phyloP scores from a whole-genome alignment of 1,284 basidiomycete genomes.

The Peniophora sp. region DNA sequence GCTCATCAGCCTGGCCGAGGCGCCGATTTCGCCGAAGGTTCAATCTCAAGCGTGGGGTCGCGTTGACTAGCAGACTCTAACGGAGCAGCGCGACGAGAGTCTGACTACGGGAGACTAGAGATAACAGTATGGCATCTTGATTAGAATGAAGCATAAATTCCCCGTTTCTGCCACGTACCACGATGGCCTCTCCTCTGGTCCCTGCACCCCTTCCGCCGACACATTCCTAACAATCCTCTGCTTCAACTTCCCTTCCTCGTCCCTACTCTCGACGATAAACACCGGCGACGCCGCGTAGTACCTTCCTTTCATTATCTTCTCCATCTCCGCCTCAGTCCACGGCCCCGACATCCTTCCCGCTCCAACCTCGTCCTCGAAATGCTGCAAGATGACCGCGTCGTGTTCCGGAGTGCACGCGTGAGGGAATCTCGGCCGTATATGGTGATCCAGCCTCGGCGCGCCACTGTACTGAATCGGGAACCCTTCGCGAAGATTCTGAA shows the following conservation, averaged over 20 bases:
- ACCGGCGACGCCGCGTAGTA: constrained; percentile 17
- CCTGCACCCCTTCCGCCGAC: constrained; percentile 6
- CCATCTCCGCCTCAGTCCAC: constrained; percentile 16
- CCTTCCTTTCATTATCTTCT: constrained; percentile 19
- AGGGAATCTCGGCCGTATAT: constrained; percentile 16
- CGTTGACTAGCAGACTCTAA: too few relatives aligned
- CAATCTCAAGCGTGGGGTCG: too few relatives aligned
- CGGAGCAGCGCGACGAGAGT: too few relatives aligned
- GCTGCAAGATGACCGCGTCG: constrained; percentile 15
- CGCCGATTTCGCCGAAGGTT: too few relatives aligned
- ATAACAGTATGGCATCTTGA: too few relatives aligned
- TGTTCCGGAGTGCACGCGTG: constrained; percentile 17
- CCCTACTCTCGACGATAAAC: constrained; percentile 10
- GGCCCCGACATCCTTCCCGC: constrained; percentile 25
- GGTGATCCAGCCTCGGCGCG: constrained; percentile 12
- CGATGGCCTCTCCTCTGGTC: too few relatives aligned
- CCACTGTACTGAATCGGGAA: constrained; percentile 27
- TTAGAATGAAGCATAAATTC: too few relatives aligned
- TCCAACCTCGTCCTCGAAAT: constrained; percentile 20
- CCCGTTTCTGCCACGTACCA: too few relatives aligned
- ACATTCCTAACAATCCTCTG: constrained; percentile 10
- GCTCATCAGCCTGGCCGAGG: too few relatives aligned
- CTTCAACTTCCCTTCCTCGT: constrained; percentile 5
- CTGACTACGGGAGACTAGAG: too few relatives aligned
- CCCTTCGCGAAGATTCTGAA: constrained; percentile 18